Evolutionary conservation across 768 basidiomycete genomes (phyloP).

Genomic region (Trametes gibbosa): DNA sequence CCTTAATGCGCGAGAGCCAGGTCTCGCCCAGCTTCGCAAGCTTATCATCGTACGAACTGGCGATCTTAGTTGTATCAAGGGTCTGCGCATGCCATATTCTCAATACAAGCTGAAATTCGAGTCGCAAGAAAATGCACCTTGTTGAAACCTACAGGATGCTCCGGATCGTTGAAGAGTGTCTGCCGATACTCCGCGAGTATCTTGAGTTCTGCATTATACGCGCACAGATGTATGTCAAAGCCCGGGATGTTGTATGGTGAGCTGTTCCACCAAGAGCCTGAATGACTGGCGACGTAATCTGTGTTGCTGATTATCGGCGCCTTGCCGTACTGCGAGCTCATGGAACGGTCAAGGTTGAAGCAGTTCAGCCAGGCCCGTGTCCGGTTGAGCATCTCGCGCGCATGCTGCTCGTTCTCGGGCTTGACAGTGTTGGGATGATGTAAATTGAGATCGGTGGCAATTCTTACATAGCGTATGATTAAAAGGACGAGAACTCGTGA

Average conservation of each 20-base stretch:
- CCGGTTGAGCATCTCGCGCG: slow-evolving; percentile 85
- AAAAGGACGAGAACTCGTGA: neutral
- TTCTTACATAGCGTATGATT: slow-evolving; percentile 40
- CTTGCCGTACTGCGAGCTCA: slow-evolving; percentile 87
- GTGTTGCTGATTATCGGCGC: slow-evolving; percentile 72
- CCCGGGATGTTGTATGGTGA: slow-evolving; percentile 66
- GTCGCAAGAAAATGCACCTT: slow-evolving; percentile 45
- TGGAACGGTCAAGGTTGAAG: slow-evolving; percentile 88
- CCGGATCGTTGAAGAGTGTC: slow-evolving; percentile 70
- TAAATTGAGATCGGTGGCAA: slow-evolving; percentile 87
- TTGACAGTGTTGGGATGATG: slow-evolving; percentile 68
- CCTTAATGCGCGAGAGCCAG: slow-evolving; percentile 50
- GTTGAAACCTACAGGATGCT: slow-evolving; percentile 73
- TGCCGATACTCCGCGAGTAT: slow-evolving; percentile 57
- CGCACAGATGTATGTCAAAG: slow-evolving; percentile 80
- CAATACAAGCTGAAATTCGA: no score
- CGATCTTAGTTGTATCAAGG: slow-evolving; percentile 61
- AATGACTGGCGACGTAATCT: slow-evolving; percentile 75
- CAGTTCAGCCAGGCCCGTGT: slow-evolving; percentile 90
- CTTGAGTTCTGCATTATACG: slow-evolving; percentile 73
- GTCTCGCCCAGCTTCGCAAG: slow-evolving; percentile 51
- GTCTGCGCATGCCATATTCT: slow-evolving; percentile 35
- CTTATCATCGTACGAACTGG: slow-evolving; percentile 66
- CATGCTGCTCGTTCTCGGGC: slow-evolving; percentile 75
- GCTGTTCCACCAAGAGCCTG: slow-evolving; percentile 65